Base-by-base conservation (phyloP, 2,329 filamentous ascomycete genomes). In the Talaromyces sp. region DNA sequence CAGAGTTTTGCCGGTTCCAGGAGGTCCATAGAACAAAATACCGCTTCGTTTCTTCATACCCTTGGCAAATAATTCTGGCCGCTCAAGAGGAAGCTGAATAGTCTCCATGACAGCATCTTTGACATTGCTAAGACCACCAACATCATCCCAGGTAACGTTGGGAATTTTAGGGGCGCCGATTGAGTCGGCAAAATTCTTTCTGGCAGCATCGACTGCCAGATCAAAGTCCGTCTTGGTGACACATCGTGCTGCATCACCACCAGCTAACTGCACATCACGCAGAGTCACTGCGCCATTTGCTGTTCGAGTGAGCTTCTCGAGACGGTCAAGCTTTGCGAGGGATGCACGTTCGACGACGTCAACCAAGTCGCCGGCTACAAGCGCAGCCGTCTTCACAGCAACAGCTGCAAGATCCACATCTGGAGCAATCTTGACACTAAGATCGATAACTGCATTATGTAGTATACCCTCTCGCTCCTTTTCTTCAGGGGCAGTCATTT, bases 1-100 rank as follows among this genome's bases (percentile, higher is more conserved):
- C 81, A 99, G 87, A 61, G 95, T 99, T 86, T 99, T 99, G 92
- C 95, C 95, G 74, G 95, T 99, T 92, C 95, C 95, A 70, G 95
- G 95, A 67, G 96, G 95, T 68, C 95, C 96, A 76, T 97, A 99
- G 85, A 99, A 99, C 71, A 99, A 86, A 68, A 99, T 95, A 91
- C 95, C 95, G 76, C 94, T 96, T 49, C 94, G 89, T 82, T 98
- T 98, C 85, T 97, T 97, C 90, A 98, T 95, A 59, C 94, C 95
- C 81, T 94, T 96, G 36, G 93, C 93, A 73, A 98, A 98, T 1
- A 98, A 85, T 76, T 98, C 95, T 0, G 94, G 94, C 10, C 93
- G 86, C 68, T 96, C 92, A 1, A 98, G 85, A 0, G 94, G 95
- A 40, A 98, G 84, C 76, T 97, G 94, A 63, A 98, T 98, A 0